Evolutionary conservation across 805 yeast genomes (phyloP).

Genomic region (Starmerella apicola): DNA sequence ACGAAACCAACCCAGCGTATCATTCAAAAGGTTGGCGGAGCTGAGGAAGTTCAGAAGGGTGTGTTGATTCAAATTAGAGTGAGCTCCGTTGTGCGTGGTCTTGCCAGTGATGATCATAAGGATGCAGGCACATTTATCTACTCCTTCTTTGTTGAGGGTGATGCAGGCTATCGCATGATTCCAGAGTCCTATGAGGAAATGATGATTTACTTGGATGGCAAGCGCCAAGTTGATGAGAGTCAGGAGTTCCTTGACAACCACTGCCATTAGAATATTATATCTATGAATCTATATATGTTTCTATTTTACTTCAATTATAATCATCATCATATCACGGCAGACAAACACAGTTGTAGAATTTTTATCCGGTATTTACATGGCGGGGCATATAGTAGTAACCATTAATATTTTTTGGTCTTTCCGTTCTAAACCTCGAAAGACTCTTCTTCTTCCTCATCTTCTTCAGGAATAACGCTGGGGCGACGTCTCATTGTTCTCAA

Average conservation of each 20-base stretch:
- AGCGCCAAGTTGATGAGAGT: constrained; percentile 79
- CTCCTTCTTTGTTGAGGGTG: constrained; percentile 57
- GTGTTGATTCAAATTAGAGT: constrained; percentile 83
- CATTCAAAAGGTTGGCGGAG: constrained; percentile 31
- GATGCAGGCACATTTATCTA: constrained; percentile 81
- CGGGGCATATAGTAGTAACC: too few species aligned
- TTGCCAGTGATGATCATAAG: constrained; percentile 47
- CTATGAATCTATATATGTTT: too few species aligned
- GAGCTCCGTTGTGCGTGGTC: constrained; percentile 60
- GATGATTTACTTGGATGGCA: constrained; percentile 82
- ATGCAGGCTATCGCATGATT: constrained; percentile 47
- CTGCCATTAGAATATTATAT: neutral
- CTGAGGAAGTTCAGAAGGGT: constrained; percentile 33
- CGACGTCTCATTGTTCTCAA: constrained; percentile 13
- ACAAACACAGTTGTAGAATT: too few species aligned
- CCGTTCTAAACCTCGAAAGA: constrained; percentile 8
- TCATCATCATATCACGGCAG: too few species aligned
- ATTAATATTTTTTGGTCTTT: too few species aligned
- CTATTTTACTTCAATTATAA: too few species aligned
- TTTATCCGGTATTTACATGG: too few species aligned
- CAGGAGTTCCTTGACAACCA: constrained; percentile 31
- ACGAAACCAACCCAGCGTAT: constrained; percentile 48
- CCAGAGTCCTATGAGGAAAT: constrained; percentile 85
- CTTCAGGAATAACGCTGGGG: constrained; percentile 20
- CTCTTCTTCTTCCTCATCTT: constrained; percentile 22